Evolutionary conservation across 2,329 filamentous ascomycete genomes (phyloP).

Genomic region (Stemphylium beticola): DNA sequence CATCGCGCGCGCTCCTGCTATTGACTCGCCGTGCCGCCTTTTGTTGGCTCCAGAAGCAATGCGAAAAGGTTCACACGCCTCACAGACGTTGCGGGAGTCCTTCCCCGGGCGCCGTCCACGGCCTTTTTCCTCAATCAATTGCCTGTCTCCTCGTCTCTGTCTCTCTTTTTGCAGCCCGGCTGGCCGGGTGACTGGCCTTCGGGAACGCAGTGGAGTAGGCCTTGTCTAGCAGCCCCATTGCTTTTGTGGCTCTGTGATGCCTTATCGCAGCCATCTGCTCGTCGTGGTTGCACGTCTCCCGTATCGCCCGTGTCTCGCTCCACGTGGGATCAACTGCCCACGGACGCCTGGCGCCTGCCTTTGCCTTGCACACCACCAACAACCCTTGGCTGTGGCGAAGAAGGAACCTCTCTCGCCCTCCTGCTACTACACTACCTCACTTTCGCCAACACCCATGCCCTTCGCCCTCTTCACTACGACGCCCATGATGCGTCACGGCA

Average conservation of each 20-base stretch:
- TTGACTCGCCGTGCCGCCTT: constrained; percentile 31
- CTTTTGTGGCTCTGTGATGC: background rate
- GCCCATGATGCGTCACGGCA: background rate
- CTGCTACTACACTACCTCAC: no score
- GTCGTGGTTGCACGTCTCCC: constrained; percentile 1
- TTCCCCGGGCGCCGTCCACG: constrained; percentile 41
- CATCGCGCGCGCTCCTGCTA: constrained; percentile 12
- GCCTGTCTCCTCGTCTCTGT: constrained; percentile 1
- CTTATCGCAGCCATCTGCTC: background rate
- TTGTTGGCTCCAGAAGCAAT: constrained; percentile 39
- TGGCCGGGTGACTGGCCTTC: constrained; percentile 41
- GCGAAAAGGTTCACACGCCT: constrained; percentile 30
- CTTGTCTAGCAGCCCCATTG: background rate
- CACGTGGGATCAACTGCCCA: constrained; percentile 7
- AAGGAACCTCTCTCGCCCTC: no score
- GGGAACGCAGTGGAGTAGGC: constrained; percentile 26
- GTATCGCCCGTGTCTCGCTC: constrained; percentile 2
- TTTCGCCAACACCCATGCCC: background rate
- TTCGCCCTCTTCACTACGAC: background rate
- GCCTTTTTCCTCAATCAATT: constrained; percentile 24
- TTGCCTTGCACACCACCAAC: background rate
- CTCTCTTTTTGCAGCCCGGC: constrained; percentile 16
- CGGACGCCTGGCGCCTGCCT: constrained; percentile 11
- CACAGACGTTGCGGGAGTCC: constrained; percentile 34
- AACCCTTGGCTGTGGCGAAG: background rate